These are phyloP conservation scores for Xerophyta viscosa DNA, from an alignment of 106 monocot genomes.

Conservation along the genomic window DNA sequence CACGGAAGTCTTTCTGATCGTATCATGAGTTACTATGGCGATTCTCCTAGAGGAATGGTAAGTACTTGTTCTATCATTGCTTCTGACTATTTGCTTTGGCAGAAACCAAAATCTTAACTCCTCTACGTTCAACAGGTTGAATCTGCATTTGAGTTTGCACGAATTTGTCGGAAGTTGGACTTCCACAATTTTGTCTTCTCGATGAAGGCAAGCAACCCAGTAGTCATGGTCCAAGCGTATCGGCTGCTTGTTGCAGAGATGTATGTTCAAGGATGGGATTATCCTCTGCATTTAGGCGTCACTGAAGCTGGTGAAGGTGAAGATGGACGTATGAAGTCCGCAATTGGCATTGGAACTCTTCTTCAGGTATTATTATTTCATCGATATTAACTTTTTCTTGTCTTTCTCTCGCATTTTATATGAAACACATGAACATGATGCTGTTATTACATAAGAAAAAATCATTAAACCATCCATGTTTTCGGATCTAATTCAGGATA, in stretches of 20 bases:
- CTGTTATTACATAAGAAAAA: no score
- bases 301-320: conserved; percentile 99
- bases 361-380: conserved; percentile 59
- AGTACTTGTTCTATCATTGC: conserved; percentile 10
- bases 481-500: no score
- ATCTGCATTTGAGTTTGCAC: conserved; percentile 99
- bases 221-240: conserved; percentile 98
- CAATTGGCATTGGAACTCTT: conserved; percentile 98
- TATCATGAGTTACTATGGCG: conserved; percentile 99
- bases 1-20: conserved; percentile 99
- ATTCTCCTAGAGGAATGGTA: conserved; percentile 99
- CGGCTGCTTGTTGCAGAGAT: conserved; percentile 97
- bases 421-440: no score
- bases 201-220: conserved; percentile 99
- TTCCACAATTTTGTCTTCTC: conserved; percentile 99
- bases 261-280: conserved; percentile 99
- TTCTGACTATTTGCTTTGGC: no score
- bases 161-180: conserved; percentile 90
- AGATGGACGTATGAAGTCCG: conserved; percentile 99
- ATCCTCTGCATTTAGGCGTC: conserved; percentile 97
- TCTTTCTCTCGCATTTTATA: no score
- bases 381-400: not conserved
- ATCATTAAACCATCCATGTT: no score
- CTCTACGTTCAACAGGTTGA: conserved; percentile 64
- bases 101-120: no score